Conservation (phyloP, 805 yeast genomes). For the Peterozyma toletana region DNA sequence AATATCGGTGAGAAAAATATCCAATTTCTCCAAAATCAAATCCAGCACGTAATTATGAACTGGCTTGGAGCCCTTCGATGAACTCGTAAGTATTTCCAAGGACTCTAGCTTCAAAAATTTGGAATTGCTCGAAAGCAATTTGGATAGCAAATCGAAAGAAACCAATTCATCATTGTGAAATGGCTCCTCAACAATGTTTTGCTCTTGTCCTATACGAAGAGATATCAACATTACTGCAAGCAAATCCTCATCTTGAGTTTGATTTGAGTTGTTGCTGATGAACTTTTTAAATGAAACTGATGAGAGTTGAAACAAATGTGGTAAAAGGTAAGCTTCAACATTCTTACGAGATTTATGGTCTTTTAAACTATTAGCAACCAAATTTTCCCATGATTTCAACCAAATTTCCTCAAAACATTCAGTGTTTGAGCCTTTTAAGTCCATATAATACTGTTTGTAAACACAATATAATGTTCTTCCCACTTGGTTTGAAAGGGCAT, state of each 20-base stretch:
- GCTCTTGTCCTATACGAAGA: constrained; percentile 56
- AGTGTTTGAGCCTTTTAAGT: neutral
- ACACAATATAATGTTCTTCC: constrained; percentile 48
- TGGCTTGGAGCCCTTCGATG: constrained; percentile 55
- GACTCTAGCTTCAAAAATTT: constrained; percentile 41
- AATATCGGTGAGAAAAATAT: constrained; percentile 52
- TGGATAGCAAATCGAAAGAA: constrained; percentile 25
- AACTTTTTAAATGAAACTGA: constrained; percentile 33
- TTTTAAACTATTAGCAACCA: constrained; percentile 27
- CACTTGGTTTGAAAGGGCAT: constrained; percentile 58
- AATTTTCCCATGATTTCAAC: constrained; percentile 44
- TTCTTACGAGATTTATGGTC: constrained; percentile 30
- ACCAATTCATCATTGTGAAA: constrained; percentile 28
- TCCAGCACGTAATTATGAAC: constrained; percentile 39
- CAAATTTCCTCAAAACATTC: constrained; percentile 29
- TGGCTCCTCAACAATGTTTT: constrained; percentile 45
- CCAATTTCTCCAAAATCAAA: constrained; percentile 34
- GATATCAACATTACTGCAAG: constrained; percentile 42
- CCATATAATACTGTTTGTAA: constrained; percentile 25
- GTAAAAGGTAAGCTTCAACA: constrained; percentile 53
- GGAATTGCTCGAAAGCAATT: constrained; percentile 39
- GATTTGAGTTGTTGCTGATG: constrained; percentile 20
- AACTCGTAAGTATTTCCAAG: constrained; percentile 52
- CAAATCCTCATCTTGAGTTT: constrained; percentile 22
- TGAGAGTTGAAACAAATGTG: constrained; percentile 51